These are phyloP conservation scores for Penicillium sp. DNA, from an alignment of 2,329 filamentous ascomycete species.

Conservation along the genomic window DNA sequence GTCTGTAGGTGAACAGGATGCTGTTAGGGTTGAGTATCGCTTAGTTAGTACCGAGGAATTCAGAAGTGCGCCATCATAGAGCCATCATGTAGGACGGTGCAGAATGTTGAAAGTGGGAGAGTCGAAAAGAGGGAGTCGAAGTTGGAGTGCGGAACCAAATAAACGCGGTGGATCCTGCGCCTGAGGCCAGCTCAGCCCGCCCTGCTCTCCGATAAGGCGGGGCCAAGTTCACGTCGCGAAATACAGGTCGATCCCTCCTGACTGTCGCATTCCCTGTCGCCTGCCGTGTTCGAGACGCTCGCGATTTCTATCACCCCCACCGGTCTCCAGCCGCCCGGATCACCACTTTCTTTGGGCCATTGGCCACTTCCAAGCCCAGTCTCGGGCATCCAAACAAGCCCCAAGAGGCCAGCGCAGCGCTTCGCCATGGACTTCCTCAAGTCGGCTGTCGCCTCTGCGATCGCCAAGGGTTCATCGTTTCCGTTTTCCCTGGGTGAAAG, in stretches of 20 bases:
- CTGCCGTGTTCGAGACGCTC: too few species aligned
- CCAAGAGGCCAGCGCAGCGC: background rate
- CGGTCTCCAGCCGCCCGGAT: background rate
- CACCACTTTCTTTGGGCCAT: conserved; percentile 1
- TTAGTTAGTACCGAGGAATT: too few species aligned
- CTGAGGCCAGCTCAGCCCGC: conserved; percentile 11
- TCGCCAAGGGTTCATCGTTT: conserved; percentile 89
- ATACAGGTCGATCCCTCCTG: too few species aligned
- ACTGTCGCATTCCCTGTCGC: too few species aligned
- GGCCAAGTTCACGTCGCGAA: too few species aligned
- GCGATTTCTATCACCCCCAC: background rate
- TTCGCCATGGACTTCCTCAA: conserved; percentile 89
- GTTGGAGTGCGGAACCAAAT: background rate
- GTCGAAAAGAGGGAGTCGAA: background rate
- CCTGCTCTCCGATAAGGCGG: too few species aligned
- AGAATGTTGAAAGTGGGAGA: background rate
- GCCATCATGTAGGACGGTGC: background rate
- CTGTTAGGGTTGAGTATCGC: background rate
- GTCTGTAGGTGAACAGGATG: too few species aligned
- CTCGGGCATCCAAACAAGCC: background rate
- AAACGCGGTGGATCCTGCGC: background rate
- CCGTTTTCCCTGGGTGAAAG: conserved; percentile 90
- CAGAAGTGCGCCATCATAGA: too few species aligned
- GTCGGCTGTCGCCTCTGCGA: conserved; percentile 93
- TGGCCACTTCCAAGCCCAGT: conserved; percentile 5